Conservation (phyloP, 1,139 yeast genomes). For the Scheffersomyces stambukii region DNA sequence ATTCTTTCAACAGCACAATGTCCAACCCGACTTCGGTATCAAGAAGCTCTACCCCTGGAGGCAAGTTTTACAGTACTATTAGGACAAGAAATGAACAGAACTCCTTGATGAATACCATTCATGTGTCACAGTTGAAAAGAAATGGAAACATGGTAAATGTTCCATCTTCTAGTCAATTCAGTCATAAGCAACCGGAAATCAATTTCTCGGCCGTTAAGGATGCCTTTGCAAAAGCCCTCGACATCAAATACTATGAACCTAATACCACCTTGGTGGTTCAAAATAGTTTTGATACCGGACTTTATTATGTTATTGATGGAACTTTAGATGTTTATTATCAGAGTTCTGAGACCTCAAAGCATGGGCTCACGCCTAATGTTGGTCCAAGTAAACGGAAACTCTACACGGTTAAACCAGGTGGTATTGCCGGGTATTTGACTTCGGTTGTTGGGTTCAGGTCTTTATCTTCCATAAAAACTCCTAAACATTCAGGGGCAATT, state of each 20-base stretch:
- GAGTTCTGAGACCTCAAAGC: conserved; percentile 15
- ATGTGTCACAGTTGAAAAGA: conserved; percentile 4
- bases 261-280: conserved; percentile 60
- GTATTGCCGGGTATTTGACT: conserved; percentile 84
- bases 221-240: conserved; percentile 63
- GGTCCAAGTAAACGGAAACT: conserved; percentile 22
- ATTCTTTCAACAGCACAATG: neutral
- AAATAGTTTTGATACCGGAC: conserved; percentile 64
- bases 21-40: conserved; percentile 1
- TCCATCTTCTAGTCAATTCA: too few species aligned
- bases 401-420: conserved; percentile 69
- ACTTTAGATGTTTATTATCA: conserved; percentile 54
- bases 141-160: too few species aligned
- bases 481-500: conserved; percentile 51
- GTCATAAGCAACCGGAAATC: too few species aligned
- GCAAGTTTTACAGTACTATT: conserved; percentile 3
- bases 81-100: conserved; percentile 4
- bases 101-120: conserved; percentile 9
- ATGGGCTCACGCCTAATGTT: conserved; percentile 18
- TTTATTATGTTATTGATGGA: conserved; percentile 79
- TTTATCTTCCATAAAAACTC: conserved; percentile 59
- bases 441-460: conserved; percentile 78
- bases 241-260: conserved; percentile 51
- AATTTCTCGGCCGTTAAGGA: conserved; percentile 31
- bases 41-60: conserved; percentile 4